phyloP scores from a whole-genome alignment of 176 grass and related monocot species.

The Bothriochloa decipiens region DNA sequence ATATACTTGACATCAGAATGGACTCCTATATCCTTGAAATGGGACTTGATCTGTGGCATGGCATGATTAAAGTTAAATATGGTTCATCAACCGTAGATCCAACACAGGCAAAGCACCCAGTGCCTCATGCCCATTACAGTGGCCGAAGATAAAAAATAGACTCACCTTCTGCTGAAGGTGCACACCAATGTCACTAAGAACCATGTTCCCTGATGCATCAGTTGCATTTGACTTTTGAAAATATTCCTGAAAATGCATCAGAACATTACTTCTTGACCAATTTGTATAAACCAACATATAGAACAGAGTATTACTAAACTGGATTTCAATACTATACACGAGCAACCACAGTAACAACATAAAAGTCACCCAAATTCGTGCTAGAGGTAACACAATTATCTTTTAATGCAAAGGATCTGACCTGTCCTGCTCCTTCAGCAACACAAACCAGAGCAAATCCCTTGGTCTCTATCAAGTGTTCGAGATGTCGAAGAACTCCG shows the following conservation, averaged over 20 bases:
- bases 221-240: constrained; percentile 77
- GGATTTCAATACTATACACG: too few species aligned
- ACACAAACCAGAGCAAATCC: constrained; percentile 90
- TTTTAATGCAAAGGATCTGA: constrained; percentile 43
- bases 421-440: constrained; percentile 98
- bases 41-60: constrained; percentile 76
- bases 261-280: not conserved
- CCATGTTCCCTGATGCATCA: constrained; percentile 82
- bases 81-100: not conserved
- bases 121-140: not conserved
- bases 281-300: constrained; percentile 20
- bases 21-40: constrained; percentile 80
- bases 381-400: not conserved
- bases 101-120: not conserved
- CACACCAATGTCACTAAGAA: constrained; percentile 90
- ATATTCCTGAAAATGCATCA: constrained; percentile 64
- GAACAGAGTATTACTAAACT: too few species aligned
- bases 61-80: constrained; percentile 20
- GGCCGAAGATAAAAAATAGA: constrained; percentile 15
- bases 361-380: not conserved
- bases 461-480: constrained; percentile 84
- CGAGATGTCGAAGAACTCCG: constrained; percentile 82
- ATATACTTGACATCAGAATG: constrained; percentile 93
- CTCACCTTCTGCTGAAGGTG: constrained; percentile 90
- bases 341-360: not conserved